These are phyloP conservation scores for Salix brachista DNA, from an alignment of 345 rosid species.

Conservation along the genomic window DNA sequence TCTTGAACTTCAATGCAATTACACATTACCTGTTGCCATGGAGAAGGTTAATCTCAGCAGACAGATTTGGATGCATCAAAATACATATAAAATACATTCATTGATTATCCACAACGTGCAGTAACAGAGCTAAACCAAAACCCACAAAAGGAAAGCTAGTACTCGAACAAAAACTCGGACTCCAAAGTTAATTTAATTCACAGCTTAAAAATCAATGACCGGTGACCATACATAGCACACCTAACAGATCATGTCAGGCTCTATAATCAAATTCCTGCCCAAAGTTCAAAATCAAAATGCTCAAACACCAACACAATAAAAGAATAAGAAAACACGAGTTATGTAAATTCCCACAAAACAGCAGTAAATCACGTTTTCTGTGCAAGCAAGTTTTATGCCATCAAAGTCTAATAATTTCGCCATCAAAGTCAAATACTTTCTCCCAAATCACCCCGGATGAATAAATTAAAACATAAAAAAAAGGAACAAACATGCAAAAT, in stretches of 20 bases:
- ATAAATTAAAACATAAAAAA: not conserved
- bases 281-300: not conserved
- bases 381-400: not conserved
- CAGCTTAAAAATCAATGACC: not conserved
- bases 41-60: not conserved
- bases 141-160: not conserved
- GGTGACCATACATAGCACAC: not conserved
- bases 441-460: not conserved
- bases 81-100: not conserved
- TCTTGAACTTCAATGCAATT: conserved; percentile 13
- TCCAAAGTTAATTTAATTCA: not conserved
- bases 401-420: not conserved
- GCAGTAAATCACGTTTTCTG: not conserved
- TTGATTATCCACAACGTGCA: not conserved
- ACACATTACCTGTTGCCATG: conserved; percentile 29
- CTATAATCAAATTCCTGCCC: not conserved
- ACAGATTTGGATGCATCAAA: not conserved
- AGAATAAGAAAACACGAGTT: not conserved
- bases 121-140: not conserved
- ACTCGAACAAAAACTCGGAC: not conserved
- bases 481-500: not conserved
- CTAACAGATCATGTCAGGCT: not conserved
- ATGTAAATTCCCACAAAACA: not conserved
- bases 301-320: not conserved
- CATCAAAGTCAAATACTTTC: not conserved